Evolutionary conservation across 2,329 filamentous ascomycete species (phyloP).

Genomic region (Cytospora piceicola): DNA sequence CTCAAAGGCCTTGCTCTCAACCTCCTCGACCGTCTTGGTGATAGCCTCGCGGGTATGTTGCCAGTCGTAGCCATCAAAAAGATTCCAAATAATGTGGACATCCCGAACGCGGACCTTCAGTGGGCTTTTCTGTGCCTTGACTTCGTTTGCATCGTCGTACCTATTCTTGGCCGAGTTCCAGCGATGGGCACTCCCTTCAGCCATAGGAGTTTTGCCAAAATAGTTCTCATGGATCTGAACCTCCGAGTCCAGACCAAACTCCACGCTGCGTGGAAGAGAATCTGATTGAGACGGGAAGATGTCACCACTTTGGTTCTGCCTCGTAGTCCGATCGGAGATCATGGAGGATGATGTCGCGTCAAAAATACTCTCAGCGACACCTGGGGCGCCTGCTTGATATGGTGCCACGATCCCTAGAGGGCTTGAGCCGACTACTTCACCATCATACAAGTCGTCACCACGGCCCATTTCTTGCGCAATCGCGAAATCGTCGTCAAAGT

Average conservation of each 20-base stretch:
- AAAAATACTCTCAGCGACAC: conserved; percentile 52
- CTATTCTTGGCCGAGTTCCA: conserved; percentile 81
- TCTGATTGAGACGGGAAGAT: conserved; percentile 7
- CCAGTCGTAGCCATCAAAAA: conserved; percentile 99
- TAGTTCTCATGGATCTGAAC: conserved; percentile 72
- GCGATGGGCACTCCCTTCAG: conserved; percentile 70
- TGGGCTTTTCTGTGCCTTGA: conserved; percentile 68
- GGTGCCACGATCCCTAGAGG: conserved; percentile 43
- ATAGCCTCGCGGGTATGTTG: conserved; percentile 83
- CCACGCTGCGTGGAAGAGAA: conserved; percentile 13
- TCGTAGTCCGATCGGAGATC: conserved; percentile 45
- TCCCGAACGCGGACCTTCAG: conserved; percentile 80
- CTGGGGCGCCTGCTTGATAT: conserved; percentile 37
- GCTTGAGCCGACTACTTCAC: conserved; percentile 37
- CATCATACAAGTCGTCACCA: conserved; percentile 44
- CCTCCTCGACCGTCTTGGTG: conserved; percentile 82
- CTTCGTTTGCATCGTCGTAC: conserved; percentile 68
- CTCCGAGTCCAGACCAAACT: conserved; percentile 21
- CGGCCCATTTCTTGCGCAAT: conserved; percentile 55
- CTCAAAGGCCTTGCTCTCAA: conserved; percentile 82
- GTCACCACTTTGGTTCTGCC: conserved; percentile 40
- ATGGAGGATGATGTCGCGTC: conserved; percentile 47
- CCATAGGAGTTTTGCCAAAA: conserved; percentile 66
- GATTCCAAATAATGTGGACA: conserved; percentile 94
- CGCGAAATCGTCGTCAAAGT: conserved; percentile 66